Conservation (phyloP, 805 yeast species). For the Isabelozyma rhagii region DNA sequence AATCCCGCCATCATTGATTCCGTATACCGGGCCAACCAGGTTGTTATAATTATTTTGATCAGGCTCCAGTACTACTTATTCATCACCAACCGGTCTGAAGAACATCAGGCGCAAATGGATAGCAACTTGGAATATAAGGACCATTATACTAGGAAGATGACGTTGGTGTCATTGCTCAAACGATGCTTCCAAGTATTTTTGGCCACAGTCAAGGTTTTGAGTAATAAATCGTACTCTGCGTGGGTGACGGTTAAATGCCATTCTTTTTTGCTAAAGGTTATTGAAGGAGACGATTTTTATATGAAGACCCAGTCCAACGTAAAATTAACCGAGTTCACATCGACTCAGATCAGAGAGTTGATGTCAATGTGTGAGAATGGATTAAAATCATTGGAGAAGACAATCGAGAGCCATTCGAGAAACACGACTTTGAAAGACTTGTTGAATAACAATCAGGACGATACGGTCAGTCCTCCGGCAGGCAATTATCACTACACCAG, state of each 20-base stretch:
- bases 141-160: not conserved
- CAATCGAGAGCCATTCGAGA: not conserved
- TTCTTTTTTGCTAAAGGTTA: constrained; percentile 28
- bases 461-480: too few species aligned
- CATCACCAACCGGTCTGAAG: not conserved
- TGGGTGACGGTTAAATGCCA: constrained; percentile 58
- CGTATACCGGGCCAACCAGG: constrained; percentile 32
- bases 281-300: constrained; percentile 25
- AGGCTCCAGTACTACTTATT: constrained; percentile 3
- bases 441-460: not conserved
- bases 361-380: not conserved
- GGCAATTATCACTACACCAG: too few species aligned
- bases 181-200: constrained; percentile 6
- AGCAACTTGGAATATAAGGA: constrained; percentile 2
- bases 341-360: not conserved
- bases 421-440: not conserved
- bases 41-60: constrained; percentile 4
- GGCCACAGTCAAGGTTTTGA: constrained; percentile 30
- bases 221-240: constrained; percentile 54
- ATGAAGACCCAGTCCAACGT: constrained; percentile 1
- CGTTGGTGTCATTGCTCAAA: constrained; percentile 2
- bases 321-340: not conserved
- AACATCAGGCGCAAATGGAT: constrained; percentile 1
- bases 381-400: not conserved
- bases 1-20: constrained; percentile 25